Percentiles rank a stretch among this genome's conserved stretches.
Conservation (phyloP, 202 grass and related monocot species). For the Dendrocalamus latiflorus region DNA sequence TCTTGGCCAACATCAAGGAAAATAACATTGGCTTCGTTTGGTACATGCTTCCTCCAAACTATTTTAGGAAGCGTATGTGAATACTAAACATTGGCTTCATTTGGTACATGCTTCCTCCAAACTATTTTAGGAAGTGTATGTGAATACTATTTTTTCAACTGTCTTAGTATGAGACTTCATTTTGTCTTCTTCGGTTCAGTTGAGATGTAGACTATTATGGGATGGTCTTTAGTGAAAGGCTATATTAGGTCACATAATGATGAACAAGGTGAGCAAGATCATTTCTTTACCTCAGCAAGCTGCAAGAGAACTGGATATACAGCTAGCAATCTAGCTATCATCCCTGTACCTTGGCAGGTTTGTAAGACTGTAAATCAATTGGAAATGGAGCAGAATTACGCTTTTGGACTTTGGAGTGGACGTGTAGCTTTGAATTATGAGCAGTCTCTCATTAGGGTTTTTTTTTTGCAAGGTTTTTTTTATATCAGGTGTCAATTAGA, state of each 20-base stretch:
- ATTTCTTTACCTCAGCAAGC: background rate
- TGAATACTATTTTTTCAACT: too few relatives aligned
- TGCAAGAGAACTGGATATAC: background rate
- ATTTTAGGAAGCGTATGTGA: background rate
- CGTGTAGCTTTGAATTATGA: background rate
- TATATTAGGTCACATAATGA: too few relatives aligned
- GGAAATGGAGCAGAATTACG: background rate
- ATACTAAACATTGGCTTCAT: background rate
- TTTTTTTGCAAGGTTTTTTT: background rate
- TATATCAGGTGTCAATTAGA: background rate
- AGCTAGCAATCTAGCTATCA: background rate
- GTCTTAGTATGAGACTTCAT: too few relatives aligned
- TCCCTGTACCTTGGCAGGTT: background rate
- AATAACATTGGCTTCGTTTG: background rate
- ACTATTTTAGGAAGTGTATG: too few relatives aligned
- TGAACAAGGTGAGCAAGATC: background rate
- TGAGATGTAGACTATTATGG: too few relatives aligned
- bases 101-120: too few relatives aligned
- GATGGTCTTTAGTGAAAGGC: too few relatives aligned
- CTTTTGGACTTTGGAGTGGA: background rate
- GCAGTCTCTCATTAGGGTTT: background rate
- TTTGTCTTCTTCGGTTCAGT: too few relatives aligned
- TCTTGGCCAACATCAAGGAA: background rate
- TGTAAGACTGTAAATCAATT: background rate
- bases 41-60: background rate